Base-by-base conservation (phyloP, 768 basidiomycete species). In the Termitomyces sp. region DNA sequence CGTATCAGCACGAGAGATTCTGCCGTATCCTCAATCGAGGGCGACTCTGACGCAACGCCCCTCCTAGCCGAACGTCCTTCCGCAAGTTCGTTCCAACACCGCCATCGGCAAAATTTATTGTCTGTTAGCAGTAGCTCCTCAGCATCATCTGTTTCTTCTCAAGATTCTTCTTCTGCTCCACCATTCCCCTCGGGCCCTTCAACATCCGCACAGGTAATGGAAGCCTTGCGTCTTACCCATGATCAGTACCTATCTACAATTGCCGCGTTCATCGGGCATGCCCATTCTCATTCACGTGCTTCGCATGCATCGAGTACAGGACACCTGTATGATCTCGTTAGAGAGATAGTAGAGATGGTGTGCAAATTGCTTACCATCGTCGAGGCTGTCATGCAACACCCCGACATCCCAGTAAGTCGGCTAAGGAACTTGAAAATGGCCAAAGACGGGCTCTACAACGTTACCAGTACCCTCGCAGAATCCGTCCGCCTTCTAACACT, bases 231-330 rank as follows among this genome's bases (percentile, higher is more conserved):
- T n/a, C 73, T 77, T 60, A 91, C 91, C 14, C 94, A 97, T 68
- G 94, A 97, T 67, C 83, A 88, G 50, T 90, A 95, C 65, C 78
- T 98, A 12, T 96, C 93, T 5, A 91, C 93, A 20, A 93, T 97
- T 67, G 95, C 97, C 22, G 96, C 95, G 6, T 94, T 99, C 70
- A 97, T 99, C 65, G 96, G 95, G 1, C 94, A 98, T 68, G 91
- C 94, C 1, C 96, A 98, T 66, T 91, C 92, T 16, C 92, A 98
- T 76, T 87, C 91, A 22, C 86, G 92, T 46, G 79, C 83, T 42
- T 92, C 92, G 30, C 95, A 98, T 71, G 93, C 96, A 0, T 92
- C 93, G 6, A 92, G 88, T 59, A 95, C 94, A 16, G 95, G 92
- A 1, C 90, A 94, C 63, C 80, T 98, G 71, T 94, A 97, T 67